Percentiles rank a stretch among this genome's conserved stretches.
phyloP scores from a whole-genome alignment of 2,329 filamentous ascomycete genomes.

The Samsoniella hepiali region DNA sequence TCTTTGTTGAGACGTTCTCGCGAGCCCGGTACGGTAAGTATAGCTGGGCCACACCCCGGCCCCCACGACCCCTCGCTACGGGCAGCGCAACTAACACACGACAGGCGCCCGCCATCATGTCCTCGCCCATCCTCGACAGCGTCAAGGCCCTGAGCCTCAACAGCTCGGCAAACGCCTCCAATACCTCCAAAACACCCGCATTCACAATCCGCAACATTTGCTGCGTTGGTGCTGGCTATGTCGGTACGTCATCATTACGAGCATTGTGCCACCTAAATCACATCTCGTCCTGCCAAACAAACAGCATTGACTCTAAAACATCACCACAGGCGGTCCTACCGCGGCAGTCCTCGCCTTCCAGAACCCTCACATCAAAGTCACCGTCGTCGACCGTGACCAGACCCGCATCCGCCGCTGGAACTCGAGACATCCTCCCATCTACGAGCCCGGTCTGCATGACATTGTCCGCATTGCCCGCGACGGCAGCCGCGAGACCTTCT shows the following conservation, averaged over 20 bases:
- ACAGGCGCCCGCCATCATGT: background rate
- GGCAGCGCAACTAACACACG: background rate
- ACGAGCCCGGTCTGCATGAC: conserved; percentile 68
- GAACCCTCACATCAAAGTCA: conserved; percentile 67
- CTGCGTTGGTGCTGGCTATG: conserved; percentile 73
- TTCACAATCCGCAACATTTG: conserved; percentile 58
- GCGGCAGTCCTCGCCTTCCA: conserved; percentile 71
- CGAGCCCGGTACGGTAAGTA: too few relatives aligned
- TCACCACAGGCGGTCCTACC: conserved; percentile 62
- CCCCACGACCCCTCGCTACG: background rate
- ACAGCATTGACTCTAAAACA: background rate
- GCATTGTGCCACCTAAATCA: background rate
- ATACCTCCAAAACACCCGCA: conserved; percentile 28
- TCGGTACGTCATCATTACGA: conserved; percentile 51
- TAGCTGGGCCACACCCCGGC: background rate
- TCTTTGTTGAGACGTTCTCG: background rate
- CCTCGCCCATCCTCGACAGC: conserved; percentile 27
- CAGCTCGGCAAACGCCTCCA: conserved; percentile 29
- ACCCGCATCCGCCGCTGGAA: conserved; percentile 69
- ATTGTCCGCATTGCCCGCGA: conserved; percentile 64
- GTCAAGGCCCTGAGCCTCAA: conserved; percentile 34
- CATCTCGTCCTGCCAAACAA: conserved; percentile 3
- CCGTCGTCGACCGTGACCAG: conserved; percentile 69
- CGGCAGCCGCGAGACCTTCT: conserved; percentile 45
- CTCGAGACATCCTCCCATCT: conserved; percentile 68